A percentile compares a stretch with the other conserved stretches of the same genome.
Evolutionary conservation across 202 grass and related monocot genomes (phyloP).

Genomic region (Carex arenaria): DNA sequence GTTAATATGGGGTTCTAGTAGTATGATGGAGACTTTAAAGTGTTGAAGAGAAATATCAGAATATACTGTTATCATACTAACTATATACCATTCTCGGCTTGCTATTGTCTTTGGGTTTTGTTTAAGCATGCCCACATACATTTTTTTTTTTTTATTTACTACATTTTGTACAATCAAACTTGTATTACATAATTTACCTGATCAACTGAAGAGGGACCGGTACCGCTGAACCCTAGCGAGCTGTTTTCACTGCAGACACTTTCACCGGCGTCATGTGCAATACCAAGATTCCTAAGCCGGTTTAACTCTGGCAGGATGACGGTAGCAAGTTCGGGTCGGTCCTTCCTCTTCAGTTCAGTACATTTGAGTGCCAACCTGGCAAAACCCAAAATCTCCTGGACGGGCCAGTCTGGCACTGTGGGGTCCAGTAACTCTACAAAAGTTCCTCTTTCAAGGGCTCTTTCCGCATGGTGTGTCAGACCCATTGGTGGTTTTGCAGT

Average conservation of each 20-base stretch:
- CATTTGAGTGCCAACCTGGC: conserved; percentile 84
- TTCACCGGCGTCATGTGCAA: conserved; percentile 36
- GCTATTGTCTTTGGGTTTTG: not conserved
- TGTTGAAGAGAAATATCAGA: not conserved
- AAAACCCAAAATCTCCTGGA: conserved; percentile 59
- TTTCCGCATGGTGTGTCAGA: conserved; percentile 84
- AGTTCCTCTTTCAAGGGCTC: conserved; percentile 59
- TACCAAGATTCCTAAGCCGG: conserved; percentile 70
- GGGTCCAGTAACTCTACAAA: conserved; percentile 71
- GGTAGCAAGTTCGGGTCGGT: conserved; percentile 66
- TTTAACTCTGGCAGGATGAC: conserved; percentile 89
- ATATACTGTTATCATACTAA: not conserved
- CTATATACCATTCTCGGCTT: not conserved
- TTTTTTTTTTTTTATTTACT: not conserved
- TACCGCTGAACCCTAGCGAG: not conserved
- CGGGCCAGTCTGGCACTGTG: conserved; percentile 71
- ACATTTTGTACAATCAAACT: too few species aligned
- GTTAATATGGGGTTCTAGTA: not conserved
- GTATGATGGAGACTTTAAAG: not conserved
- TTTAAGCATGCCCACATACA: not conserved
- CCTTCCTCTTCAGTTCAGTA: conserved; percentile 66
- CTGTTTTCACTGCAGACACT: not conserved
- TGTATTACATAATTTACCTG: not conserved
- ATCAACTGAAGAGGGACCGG: conserved; percentile 11
- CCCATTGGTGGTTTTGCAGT: conserved; percentile 80